Evolutionary conservation across 805 yeast species (phyloP), one percentile per base, ranked within the genome.

Genomic region (Nematodospora valgi): DNA sequence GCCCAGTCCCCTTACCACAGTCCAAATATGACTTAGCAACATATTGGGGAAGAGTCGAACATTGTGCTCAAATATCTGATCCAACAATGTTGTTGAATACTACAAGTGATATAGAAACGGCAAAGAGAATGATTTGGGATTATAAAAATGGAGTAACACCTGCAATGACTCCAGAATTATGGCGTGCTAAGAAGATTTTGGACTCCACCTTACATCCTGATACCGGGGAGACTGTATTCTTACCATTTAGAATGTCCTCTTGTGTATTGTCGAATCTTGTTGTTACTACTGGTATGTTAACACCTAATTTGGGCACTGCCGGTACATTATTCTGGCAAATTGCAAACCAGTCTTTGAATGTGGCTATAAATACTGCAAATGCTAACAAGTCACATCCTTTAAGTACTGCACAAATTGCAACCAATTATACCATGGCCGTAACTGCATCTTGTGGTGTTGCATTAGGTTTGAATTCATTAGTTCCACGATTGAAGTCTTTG

Each of bases 281-380:
- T 15, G 98, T 93, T 32, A 91, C 98, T 5, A 91, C 84, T 3
- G 99, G 99, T 46, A 93, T 93, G 99, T 74, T 93, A 46, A 91
- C 97, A 1, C 99, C 99, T 6, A 84, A 85, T 37, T 60, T 93
- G 54, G 94, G 95, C 7, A 79, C 88, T 7, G 78, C 74, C 0
- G 99, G 98, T 24, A 91, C 98, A 0, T 56, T 88, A 15, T 91
- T 93, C 62, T 93, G 98, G 99, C 99, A 93, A 64, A 78, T 93
- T 57, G 95, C 97, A 14, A 93, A 93, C 64, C 99, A 93, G 64
- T 86, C 96, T 15, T 72, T 93, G 45, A 93, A 93, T 54, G 99
- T 93, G 38, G 98, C 98, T 2, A 86, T 93, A 47, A 93, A 93
- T 62, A 86, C 93, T 27, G 93, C 98, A 27, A 93, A 93, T 54